Evolutionary conservation across 768 basidiomycete genomes (phyloP), one percentile per base, ranked within the genome.

Genomic region (Cystofilobasidium bisporidii): DNA sequence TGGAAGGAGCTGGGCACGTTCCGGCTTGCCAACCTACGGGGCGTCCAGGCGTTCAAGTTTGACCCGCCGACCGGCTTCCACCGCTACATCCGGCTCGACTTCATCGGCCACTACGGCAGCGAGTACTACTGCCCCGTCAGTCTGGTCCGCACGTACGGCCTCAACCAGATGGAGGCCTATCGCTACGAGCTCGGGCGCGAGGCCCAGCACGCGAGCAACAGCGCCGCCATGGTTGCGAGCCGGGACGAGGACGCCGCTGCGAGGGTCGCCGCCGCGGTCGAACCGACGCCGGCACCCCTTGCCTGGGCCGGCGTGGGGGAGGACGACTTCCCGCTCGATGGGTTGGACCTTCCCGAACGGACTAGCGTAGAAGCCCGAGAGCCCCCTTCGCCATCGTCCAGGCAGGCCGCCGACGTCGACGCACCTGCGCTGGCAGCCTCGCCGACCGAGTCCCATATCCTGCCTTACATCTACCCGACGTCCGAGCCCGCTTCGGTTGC

Each of bases 71-170:
- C 76, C 1, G 73, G 75, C 17, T 98, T 99, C 77, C 96, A 93
- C 76, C 87, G 93, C 18, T 97, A 87, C 75, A 85, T 99, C 66
- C 86, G 93, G 1, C 84, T 99, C 73, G 92, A 97, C 76, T 97
- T 99, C 75, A 83, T 87, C 60, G 87, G 89, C 0, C 87, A 92
- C 74, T 98, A 96, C 72, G 89, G 91, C 24, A 87, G 84, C 73
- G 96, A 99, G 77, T 98, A 87, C 78, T 98, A 92, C 75, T 99
- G 96, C 73, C 96, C 96, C 0, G 81, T 98, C 22, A 92, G 89
- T 0, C 83, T 97, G 0, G 82, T 98, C 22, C 86, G 91, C 33
- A 91, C 96, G 1, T 98, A 92, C 70, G 96, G 96, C 8, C 84
- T 94, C 63, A 97, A 92, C 1, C 92, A 98, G 78, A 85, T 98